These are phyloP conservation scores for Ogataea pilisensis DNA, from an alignment of 805 yeast genomes.

Conservation along the genomic window DNA sequence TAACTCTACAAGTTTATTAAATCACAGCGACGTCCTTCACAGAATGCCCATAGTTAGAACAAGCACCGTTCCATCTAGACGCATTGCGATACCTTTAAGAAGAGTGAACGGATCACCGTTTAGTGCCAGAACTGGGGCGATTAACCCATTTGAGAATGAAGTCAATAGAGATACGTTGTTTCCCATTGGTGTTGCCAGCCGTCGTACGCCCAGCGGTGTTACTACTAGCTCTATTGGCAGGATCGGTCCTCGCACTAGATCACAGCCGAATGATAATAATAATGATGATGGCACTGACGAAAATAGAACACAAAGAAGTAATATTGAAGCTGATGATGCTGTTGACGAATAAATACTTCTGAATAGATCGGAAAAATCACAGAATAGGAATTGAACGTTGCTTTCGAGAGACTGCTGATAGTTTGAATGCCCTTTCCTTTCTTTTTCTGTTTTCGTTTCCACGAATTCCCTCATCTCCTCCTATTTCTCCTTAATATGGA, in stretches of 20 bases:
- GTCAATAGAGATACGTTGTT: constrained; percentile 30
- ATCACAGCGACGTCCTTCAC: constrained; percentile 7
- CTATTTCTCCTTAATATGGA: too few relatives aligned
- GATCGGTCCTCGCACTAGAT: neutral
- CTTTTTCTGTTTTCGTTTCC: too few relatives aligned
- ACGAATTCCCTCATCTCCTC: too few relatives aligned
- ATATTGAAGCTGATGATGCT: constrained; percentile 1
- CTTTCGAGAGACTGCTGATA: too few relatives aligned
- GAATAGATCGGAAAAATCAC: too few relatives aligned
- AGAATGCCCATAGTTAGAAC: constrained; percentile 15
- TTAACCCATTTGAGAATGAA: too few relatives aligned
- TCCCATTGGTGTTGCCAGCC: constrained; percentile 46
- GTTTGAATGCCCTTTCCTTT: too few relatives aligned
- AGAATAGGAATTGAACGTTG: too few relatives aligned
- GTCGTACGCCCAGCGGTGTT: constrained; percentile 43
- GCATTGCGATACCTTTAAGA: neutral
- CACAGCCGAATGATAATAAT: constrained; percentile 2
- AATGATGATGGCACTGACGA: neutral
- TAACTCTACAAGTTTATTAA: constrained; percentile 4
- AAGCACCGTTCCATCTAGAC: constrained; percentile 5
- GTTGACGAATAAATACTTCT: too few relatives aligned
- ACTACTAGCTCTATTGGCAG: constrained; percentile 28
- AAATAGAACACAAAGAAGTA: neutral
- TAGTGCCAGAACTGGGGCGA: too few relatives aligned
- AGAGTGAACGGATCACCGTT: neutral